These are phyloP conservation scores for Cutaneotrichosporon sp. DNA, from an alignment of 1,284 basidiomycete species.

Conservation along the genomic window DNA sequence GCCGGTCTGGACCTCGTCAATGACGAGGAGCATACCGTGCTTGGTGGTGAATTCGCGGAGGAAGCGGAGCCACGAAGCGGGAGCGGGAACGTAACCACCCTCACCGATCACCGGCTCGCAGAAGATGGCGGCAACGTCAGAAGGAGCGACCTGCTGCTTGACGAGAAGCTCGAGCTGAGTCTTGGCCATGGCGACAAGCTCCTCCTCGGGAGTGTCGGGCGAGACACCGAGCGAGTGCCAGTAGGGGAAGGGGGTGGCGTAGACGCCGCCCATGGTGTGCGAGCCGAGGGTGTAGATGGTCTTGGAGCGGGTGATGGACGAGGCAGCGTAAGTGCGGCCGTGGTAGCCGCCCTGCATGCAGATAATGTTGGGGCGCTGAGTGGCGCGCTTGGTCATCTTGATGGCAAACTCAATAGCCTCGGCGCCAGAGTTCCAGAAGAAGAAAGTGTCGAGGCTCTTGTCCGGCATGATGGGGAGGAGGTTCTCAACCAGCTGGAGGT, in stretches of 20 bases:
- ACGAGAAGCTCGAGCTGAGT: conserved; percentile 82
- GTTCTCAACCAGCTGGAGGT: conserved; percentile 30
- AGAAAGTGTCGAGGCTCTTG: conserved; percentile 64
- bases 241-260: conserved; percentile 81
- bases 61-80: conserved; percentile 73
- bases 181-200: conserved; percentile 68
- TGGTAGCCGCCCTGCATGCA: conserved; percentile 83
- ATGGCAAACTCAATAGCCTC: conserved; percentile 36
- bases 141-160: conserved; percentile 76
- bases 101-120: conserved; percentile 92
- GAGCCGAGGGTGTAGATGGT: conserved; percentile 70
- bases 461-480: conserved; percentile 32
- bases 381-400: conserved; percentile 65
- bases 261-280: conserved; percentile 62
- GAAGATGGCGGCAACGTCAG: conserved; percentile 86
- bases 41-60: conserved; percentile 81
- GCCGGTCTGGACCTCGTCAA: conserved; percentile 88
- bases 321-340: conserved; percentile 75
- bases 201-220: conserved; percentile 63
- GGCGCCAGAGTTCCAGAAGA: conserved; percentile 82
- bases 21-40: conserved; percentile 72
- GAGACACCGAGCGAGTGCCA: conserved; percentile 81
- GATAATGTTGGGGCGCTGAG: conserved; percentile 80
- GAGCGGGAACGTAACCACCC: conserved; percentile 87
- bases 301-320: conserved; percentile 85